Base-by-base conservation (phyloP, 306 rosid genomes). In the Cercis canadensis region DNA sequence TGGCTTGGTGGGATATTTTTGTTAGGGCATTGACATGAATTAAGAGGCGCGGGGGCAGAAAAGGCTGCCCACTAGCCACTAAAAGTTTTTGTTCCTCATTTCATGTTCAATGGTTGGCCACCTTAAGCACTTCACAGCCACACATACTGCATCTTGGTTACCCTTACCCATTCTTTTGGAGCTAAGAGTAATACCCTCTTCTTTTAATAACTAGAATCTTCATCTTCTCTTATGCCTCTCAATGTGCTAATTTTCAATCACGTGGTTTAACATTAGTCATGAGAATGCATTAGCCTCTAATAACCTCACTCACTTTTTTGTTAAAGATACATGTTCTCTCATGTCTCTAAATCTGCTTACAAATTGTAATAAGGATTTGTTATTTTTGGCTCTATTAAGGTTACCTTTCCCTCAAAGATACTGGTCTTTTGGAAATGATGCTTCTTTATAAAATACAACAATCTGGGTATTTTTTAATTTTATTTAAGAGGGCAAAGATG, bases 121-220 rank as follows among this genome's bases (percentile, higher is more conserved):
- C 73, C 34, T 57, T 40, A 49, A 56, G 52, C 57, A 73, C 65
- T 75, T 50, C 51, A 57, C 43, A 31, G 51, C 82, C 82, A 72
- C 47, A 9, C 47, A 69, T 14, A 18, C 53, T 5, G 61, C 74
- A 61, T 69, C 68, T 74, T 62, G 45, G 47, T 13, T 43, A 12
- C 46, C 65, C 53, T 70, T 51, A 6, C 40, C 65, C 51, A 73
- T 47, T 31, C 59, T 75, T 75, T 64, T 65, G 53, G 53, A 32
- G 67, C 65, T 55, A 32, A 32, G 54, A 39, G 29, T 24, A 3
- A 24, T 24, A 3, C 29, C 37, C 33, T 6, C 55, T 47, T 39
- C 8, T 11, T 24, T 24, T 24, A 7, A 8, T 1, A 21, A 31
- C 46, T 65, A 33, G 17, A 21, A 4, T 31, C 8, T 71, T 53